phyloP scores from a whole-genome alignment of 148 eudicot genomes.

The Heliosperma pusillum region DNA sequence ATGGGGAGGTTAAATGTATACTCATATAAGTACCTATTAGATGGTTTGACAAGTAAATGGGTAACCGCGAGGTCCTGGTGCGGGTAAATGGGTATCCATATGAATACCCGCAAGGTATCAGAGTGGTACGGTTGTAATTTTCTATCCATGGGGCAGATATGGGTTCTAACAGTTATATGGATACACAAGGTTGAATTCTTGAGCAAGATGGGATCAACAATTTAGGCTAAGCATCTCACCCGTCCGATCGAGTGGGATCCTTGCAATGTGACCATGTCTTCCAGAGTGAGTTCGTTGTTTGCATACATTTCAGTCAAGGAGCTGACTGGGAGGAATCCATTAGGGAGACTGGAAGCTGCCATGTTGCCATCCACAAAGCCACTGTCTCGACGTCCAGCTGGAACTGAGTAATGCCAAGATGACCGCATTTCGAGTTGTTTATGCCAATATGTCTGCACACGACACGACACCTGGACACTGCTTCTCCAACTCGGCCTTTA shows the following conservation, averaged over 20 bases:
- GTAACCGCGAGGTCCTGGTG: too few species aligned
- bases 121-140: too few species aligned
- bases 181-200: background rate
- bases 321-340: background rate
- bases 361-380: background rate
- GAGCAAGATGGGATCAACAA: background rate
- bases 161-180: too few species aligned
- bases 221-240: slow-evolving; percentile 4
- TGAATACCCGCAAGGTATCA: too few species aligned
- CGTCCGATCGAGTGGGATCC: slow-evolving; percentile 28
- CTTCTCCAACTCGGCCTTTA: slow-evolving; percentile 29
- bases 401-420: slow-evolving; percentile 25
- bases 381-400: slow-evolving; percentile 43
- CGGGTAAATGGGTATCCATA: too few species aligned
- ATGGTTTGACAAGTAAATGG: too few species aligned
- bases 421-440: slow-evolving; percentile 31
- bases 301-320: background rate
- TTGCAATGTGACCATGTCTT: slow-evolving; percentile 22
- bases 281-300: background rate
- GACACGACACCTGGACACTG: slow-evolving; percentile 35
- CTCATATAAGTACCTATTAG: too few species aligned
- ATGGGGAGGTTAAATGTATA: too few species aligned
- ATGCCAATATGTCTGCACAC: slow-evolving; percentile 39
- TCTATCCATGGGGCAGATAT: too few species aligned
- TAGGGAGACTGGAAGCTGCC: slow-evolving; percentile 18